Evolutionary conservation across 371 early-diverging fungal genomes (phyloP), one percentile per base, ranked within the genome.

Genomic region (Mucor piriformis): DNA sequence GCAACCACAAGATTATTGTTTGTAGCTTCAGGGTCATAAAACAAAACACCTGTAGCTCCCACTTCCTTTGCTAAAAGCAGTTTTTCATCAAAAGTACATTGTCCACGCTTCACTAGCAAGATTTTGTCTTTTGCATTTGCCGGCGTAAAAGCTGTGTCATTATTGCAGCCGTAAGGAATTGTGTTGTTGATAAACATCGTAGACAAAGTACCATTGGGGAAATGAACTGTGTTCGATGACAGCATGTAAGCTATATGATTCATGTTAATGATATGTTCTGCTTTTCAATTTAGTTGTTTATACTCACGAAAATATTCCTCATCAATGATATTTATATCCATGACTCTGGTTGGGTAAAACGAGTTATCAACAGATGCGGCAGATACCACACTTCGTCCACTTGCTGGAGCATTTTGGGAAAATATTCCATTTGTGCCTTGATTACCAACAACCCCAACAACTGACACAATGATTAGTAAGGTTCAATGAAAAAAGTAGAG

Each of bases 361-460:
- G 51, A 35, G 35, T 72, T 83, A 48, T 87, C 88, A 10, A 88
- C 67, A 6, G 90, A 87, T 3, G 84, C 90, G 7, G 86, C 86
- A 33, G 80, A 73, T 24, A 89, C 62, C 0, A 76, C 81, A n/a
- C 63, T 66, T 12, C 37, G 42, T 5, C 76, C 74, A 24, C 80
- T 74, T 15, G 76, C 80, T 4, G 89, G 90, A 3, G 78, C 35
- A 18, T 69, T 65, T 2, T 72, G 65, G 13, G 74, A 64, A 43
- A 52, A 81, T 25, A 77, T 37, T 2, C 90, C 90, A 6, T 70
- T 57, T 4, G 27, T 25, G 8, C 88, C 88, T 34, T 74, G 62
- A 54, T 89, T 89, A 7, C 88, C 87, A 12, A 71, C 72, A 3
- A 87, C 79, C 3, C 74, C 69, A 7, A 84, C 78, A 13, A 88